Evolutionary conservation across 257 asterid genomes (phyloP).

Genomic region (Parsonsia alboflavescens): DNA sequence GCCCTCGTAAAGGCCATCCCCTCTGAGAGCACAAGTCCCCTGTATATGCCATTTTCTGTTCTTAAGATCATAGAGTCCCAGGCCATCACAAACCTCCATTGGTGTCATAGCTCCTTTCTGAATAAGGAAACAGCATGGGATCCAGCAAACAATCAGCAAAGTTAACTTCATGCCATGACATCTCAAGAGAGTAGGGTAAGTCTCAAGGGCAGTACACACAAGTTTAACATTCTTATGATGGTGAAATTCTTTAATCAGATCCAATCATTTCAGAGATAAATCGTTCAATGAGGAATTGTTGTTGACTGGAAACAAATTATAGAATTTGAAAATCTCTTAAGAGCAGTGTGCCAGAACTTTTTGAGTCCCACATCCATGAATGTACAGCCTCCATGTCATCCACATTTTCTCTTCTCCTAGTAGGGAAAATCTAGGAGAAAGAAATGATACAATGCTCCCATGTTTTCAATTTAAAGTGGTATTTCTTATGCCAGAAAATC

Average conservation of each 20-base stretch:
- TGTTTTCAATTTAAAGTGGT: background rate
- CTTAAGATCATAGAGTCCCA: constrained; percentile 81
- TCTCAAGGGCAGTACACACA: too few relatives aligned
- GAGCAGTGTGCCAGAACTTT: background rate
- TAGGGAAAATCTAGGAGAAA: background rate
- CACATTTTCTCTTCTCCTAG: background rate
- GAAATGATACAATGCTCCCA: background rate
- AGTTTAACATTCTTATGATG: too few relatives aligned
- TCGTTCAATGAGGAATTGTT: background rate
- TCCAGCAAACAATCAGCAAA: background rate
- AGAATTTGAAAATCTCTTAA: background rate
- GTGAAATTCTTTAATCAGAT: background rate
- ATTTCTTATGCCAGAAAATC: background rate
- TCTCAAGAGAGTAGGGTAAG: too few relatives aligned
- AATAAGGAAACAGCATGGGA: constrained; percentile 5
- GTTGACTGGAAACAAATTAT: background rate
- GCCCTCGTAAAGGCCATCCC: constrained; percentile 94
- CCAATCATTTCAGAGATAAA: background rate
- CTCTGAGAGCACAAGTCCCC: constrained; percentile 87
- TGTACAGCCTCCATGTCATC: background rate
- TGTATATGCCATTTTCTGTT: constrained; percentile 94
- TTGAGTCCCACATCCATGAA: background rate
- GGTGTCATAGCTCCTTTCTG: constrained; percentile 98
- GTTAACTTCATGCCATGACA: background rate
- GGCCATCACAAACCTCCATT: constrained; percentile 85